Percentiles rank a stretch among this genome's conserved stretches.
Conservation (phyloP, 441 rosid genomes). For the Adansonia gregorii region DNA sequence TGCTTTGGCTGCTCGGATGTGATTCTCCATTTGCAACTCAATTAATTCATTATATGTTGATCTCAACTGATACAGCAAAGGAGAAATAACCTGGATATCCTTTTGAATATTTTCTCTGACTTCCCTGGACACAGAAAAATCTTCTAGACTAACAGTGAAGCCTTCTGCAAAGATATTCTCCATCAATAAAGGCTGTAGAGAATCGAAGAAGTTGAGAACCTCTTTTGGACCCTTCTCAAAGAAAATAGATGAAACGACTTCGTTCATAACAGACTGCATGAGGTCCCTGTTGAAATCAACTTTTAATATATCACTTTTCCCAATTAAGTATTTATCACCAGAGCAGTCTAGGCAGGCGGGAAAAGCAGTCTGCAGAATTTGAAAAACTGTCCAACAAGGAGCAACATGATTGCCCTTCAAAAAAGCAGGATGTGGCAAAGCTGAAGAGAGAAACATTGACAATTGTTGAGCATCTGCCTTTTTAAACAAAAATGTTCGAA, state of each 20-base stretch:
- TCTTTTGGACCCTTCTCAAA: slow-evolving; percentile 76
- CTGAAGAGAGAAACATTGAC: slow-evolving; percentile 65
- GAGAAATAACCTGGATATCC: slow-evolving; percentile 28
- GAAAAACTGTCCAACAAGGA: slow-evolving; percentile 73
- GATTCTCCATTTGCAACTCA: slow-evolving; percentile 74
- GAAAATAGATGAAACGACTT: slow-evolving; percentile 60
- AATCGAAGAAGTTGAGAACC: slow-evolving; percentile 67
- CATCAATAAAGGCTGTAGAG: slow-evolving; percentile 86
- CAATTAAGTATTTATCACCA: slow-evolving; percentile 61
- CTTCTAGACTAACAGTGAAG: slow-evolving; percentile 72
- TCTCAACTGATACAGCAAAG: slow-evolving; percentile 53
- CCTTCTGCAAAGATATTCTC: slow-evolving; percentile 69
- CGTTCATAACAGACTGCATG: slow-evolving; percentile 55
- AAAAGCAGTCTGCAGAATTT: slow-evolving; percentile 73
- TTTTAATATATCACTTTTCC: slow-evolving; percentile 57
- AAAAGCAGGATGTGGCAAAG: slow-evolving; percentile 76
- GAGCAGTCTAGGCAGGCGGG: slow-evolving; percentile 63
- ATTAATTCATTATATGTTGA: slow-evolving; percentile 57
- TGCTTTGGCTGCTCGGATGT: slow-evolving; percentile 55
- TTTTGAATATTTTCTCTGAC: slow-evolving; percentile 31
- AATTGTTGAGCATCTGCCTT: slow-evolving; percentile 68
- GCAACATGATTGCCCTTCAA: slow-evolving; percentile 44
- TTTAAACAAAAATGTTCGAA: slow-evolving; percentile 51
- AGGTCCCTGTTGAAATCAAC: slow-evolving; percentile 53
- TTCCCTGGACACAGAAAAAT: slow-evolving; percentile 48